These are phyloP conservation scores for Cardamine occulta DNA, from an alignment of 345 rosid species.

Conservation along the genomic window DNA sequence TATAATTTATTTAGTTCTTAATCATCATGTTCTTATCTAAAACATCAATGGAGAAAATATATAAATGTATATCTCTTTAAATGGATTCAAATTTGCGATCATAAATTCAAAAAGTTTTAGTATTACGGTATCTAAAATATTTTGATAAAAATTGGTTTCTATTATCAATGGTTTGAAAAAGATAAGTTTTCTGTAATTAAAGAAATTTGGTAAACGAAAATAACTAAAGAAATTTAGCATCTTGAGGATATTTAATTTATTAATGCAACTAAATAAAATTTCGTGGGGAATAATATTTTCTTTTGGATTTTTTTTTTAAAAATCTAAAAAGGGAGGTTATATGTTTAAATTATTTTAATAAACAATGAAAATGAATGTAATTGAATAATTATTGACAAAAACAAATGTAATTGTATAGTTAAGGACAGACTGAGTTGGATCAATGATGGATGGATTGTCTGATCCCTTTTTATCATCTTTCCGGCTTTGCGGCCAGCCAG, in stretches of 20 bases:
- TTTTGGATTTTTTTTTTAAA: neutral
- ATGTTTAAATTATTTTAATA: neutral
- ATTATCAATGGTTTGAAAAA: neutral
- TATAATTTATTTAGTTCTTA: neutral
- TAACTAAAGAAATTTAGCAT: neutral
- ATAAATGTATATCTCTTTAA: neutral
- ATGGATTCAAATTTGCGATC: neutral
- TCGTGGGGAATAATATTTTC: neutral
- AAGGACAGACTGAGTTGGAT: neutral
- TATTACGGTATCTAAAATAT: neutral
- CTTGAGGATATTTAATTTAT: neutral
- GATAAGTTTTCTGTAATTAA: neutral
- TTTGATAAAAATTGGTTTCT: neutral
- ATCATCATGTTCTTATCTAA: neutral
- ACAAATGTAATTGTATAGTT: too few species aligned
- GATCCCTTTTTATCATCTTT: slow-evolving; percentile 15
- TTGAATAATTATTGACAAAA: neutral
- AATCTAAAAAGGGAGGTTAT: neutral
- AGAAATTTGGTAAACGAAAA: neutral
- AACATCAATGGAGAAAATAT: neutral
- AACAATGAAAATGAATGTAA: neutral
- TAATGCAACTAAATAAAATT: neutral
- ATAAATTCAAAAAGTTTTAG: neutral
- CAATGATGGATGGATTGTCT: slow-evolving; percentile 3
- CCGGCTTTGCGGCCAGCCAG: slow-evolving; percentile 38